Base-by-base conservation (phyloP, 2,329 filamentous ascomycete genomes). In the Cladosporium sp. region DNA sequence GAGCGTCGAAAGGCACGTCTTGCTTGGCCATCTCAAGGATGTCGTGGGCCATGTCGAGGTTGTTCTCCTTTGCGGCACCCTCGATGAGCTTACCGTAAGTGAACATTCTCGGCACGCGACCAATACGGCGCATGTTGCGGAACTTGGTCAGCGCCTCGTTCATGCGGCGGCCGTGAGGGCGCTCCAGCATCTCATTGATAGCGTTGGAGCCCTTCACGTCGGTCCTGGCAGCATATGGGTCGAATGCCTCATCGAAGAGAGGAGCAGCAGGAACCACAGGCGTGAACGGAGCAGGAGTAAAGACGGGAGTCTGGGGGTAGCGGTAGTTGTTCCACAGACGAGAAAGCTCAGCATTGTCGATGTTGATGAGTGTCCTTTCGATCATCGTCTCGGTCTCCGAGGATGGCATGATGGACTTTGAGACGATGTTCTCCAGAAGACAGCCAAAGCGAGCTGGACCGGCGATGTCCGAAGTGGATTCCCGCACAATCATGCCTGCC, bases 31-130 rank as follows among this genome's bases (percentile, higher is more conserved):
- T 94, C 58, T 80, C 83, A 27, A 96, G 78, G 45, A 98, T 86
- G 55, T 97, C 90, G 57, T 90, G 82, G 62, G 88, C 90, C 41
- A 94, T 71, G 46, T 86, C 85, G 69, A 88, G 80, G 63, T 91
- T 89, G 62, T 86, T 81, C 63, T 92, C 89, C 48, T 91, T 88
- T 54, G 92, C 91, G 56, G 92, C 91, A 52, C 88, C 87, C 41
- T 86, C 84, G 62, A 98, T 95, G 57, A 98, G 77, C 78, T 96
- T 97, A 43, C 91, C 90, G 62, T 97, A 96, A 1, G 91, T 95
- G 68, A 95, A 93, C 73, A 97, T 97, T 53, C 92, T 84, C 46
- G 92, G 90, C 67, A 96, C 90, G 64, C 90, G 85, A 55, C 92
- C 91, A 63, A 88, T 82, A 52, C 91, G 88, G 56, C 93, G 90